Evolutionary conservation across 1,284 basidiomycete genomes (phyloP).

Genomic region (Pseudozyma tsukubaensis): DNA sequence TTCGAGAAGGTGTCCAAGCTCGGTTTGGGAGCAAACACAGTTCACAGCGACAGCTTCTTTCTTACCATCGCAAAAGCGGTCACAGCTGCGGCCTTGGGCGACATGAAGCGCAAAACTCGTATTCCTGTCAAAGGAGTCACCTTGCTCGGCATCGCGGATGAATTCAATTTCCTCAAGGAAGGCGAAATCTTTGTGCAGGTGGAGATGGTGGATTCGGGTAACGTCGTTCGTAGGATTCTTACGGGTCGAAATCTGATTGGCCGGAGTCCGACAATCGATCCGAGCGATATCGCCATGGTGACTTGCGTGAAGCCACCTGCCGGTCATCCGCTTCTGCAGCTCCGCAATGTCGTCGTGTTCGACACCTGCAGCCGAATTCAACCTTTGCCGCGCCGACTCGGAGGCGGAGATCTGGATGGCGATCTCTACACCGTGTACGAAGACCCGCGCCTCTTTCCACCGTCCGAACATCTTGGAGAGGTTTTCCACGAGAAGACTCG

Average conservation of each 20-base stretch:
- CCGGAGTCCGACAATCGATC: constrained; percentile 46
- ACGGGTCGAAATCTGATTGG: constrained; percentile 43
- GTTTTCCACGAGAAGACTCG: constrained; percentile 71
- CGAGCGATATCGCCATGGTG: constrained; percentile 44
- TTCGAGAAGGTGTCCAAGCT: constrained; percentile 31
- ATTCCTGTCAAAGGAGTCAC: constrained; percentile 36
- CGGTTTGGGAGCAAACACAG: constrained; percentile 13
- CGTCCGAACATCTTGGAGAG: constrained; percentile 47
- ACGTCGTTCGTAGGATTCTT: constrained; percentile 22
- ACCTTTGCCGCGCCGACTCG: constrained; percentile 39
- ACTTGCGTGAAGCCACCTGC: constrained; percentile 31
- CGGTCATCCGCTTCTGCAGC: constrained; percentile 38
- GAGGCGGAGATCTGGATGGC: constrained; percentile 52
- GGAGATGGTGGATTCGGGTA: constrained; percentile 15
- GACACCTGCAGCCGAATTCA: constrained; percentile 19
- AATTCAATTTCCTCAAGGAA: constrained; percentile 40
- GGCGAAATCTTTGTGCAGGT: constrained; percentile 44
- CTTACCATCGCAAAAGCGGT: constrained; percentile 21
- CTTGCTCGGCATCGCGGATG: constrained; percentile 44
- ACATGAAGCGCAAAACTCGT: constrained; percentile 46
- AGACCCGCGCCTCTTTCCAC: constrained; percentile 72
- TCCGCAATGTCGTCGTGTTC: constrained; percentile 54
- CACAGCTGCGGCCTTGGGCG: constrained; percentile 36
- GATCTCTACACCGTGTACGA: constrained; percentile 71
- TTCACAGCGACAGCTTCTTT: constrained; percentile 31